Percentiles rank a stretch among this genome's conserved stretches.
phyloP scores from a whole-genome alignment of 2,329 filamentous ascomycete species.

The Fusarium pseudocircinatum region DNA sequence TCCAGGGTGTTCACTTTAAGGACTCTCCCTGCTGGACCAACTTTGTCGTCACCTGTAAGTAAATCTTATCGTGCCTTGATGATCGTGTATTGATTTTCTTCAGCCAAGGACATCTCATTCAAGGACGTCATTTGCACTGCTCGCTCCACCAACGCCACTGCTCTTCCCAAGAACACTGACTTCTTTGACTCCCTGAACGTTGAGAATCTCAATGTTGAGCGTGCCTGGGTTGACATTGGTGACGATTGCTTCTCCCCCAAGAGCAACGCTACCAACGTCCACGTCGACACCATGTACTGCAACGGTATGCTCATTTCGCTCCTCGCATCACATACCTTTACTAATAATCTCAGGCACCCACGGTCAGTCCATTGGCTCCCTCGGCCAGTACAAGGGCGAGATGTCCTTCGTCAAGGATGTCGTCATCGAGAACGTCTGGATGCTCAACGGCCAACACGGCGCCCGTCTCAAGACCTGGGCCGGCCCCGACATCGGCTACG shows the following conservation, averaged over 20 bases:
- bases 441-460: slow-evolving; percentile 40
- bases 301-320: slow-evolving; percentile 17
- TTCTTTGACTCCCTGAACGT: slow-evolving; percentile 40
- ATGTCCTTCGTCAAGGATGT: slow-evolving; percentile 40
- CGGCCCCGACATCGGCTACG: slow-evolving; percentile 35
- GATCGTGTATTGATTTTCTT: not conserved
- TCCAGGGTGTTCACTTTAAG: slow-evolving; percentile 39
- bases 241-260: slow-evolving; percentile 42
- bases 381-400: slow-evolving; percentile 38
- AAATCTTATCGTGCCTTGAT: accelerated
- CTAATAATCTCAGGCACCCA: slow-evolving; percentile 16
- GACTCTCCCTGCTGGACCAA: slow-evolving; percentile 42
- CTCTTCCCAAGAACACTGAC: slow-evolving; percentile 40
- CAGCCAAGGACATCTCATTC: slow-evolving; percentile 37
- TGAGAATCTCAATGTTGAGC: slow-evolving; percentile 32
- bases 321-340: accelerated
- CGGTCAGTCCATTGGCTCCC: slow-evolving; percentile 38
- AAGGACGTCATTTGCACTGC: slow-evolving; percentile 40
- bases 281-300: slow-evolving; percentile 40
- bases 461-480: slow-evolving; percentile 42
- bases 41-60: slow-evolving; percentile 39
- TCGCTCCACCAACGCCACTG: slow-evolving; percentile 36
- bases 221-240: slow-evolving; percentile 39
- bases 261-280: slow-evolving; percentile 36
- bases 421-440: slow-evolving; percentile 41